Evolutionary conservation across 306 rosid genomes (phyloP), one percentile per base, ranked within the genome.

Genomic region (Acmispon strigosus): DNA sequence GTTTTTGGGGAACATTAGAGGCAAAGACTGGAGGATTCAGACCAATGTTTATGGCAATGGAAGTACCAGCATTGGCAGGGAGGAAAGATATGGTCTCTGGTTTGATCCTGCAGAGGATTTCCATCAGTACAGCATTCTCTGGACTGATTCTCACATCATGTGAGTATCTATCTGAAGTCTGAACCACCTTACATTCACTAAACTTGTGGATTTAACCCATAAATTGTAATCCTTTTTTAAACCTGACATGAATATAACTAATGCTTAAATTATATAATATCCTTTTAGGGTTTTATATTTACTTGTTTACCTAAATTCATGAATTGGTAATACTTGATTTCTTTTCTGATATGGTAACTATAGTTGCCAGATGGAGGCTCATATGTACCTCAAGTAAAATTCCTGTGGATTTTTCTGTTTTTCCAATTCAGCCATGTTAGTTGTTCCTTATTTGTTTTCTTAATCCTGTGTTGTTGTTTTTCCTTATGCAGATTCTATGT

Each of bases 21-120:
- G 98, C 62, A 94, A 86, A 78, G 92, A 91, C 14, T 94, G 98
- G 98, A 90, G 98, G 85, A 79, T 94, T 86, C 98, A 94, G 82
- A 94, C 98, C 63, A 94, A 94, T 71, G 83, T 94, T 74, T 94
- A 94, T 69, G 98, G 97, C 18, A 87, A 94, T 80, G 98, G 98
- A 81, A 94, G 98, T 80, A 94, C 98, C 19, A 71, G 55, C 68
- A 70, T 87, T 14, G 98, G 98, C 70, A 86, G 97, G 58, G 98
- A 94, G 58, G 98, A 94, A 80, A 84, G 98, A 74, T 94, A 80
- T 75, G 88, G 91, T 71, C 95, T 94, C 39, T 86, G 97, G 98
- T 94, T 94, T 63, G 98, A 94, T 66, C 97, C 98, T 9, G 82
- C 98, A 0, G 97, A 91, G 36, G 92, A 89, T 78, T 89, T 80